Evolutionary conservation across 2,329 filamentous ascomycete genomes (phyloP).

Genomic region (Microsporum audouinii): DNA sequence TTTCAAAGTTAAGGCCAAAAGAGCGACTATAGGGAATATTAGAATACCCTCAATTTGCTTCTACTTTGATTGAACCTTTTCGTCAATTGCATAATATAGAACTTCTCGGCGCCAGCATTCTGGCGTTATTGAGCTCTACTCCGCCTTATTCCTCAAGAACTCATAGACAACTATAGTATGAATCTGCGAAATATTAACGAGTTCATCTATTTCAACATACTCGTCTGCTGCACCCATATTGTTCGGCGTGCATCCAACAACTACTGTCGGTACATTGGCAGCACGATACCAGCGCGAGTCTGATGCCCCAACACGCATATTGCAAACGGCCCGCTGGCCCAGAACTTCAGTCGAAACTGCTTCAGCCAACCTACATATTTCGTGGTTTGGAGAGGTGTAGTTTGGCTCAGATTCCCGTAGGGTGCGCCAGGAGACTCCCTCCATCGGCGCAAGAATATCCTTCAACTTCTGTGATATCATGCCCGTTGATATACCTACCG

Average conservation of each 20-base stretch:
- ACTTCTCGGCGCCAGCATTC: too few species aligned
- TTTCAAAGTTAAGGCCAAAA: background rate
- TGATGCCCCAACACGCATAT: constrained; percentile 12
- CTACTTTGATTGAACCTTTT: background rate
- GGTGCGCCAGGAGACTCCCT: constrained; percentile 8
- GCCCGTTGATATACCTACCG: constrained; percentile 5
- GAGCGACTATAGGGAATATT: background rate
- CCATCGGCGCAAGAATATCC: constrained; percentile 7
- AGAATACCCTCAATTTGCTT: background rate
- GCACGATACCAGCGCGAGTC: constrained; percentile 10
- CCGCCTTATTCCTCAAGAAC: constrained; percentile 6
- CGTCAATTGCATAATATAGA: background rate
- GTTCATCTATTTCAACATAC: constrained; percentile 10
- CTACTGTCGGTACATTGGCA: constrained; percentile 9
- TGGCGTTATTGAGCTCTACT: background rate
- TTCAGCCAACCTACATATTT: constrained; percentile 8
- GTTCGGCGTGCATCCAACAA: constrained; percentile 9
- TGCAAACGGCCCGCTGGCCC: background rate
- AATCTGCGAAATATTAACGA: constrained; percentile 9
- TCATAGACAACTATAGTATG: constrained; percentile 12
- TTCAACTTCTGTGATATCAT: constrained; percentile 2
- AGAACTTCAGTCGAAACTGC: constrained; percentile 7
- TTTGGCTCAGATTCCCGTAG: constrained; percentile 8
- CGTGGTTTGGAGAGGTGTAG: constrained; percentile 9
- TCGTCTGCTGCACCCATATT: constrained; percentile 13